phyloP scores from a whole-genome alignment of 2,329 filamentous ascomycete genomes.

The Trichoderma afroharzianum region DNA sequence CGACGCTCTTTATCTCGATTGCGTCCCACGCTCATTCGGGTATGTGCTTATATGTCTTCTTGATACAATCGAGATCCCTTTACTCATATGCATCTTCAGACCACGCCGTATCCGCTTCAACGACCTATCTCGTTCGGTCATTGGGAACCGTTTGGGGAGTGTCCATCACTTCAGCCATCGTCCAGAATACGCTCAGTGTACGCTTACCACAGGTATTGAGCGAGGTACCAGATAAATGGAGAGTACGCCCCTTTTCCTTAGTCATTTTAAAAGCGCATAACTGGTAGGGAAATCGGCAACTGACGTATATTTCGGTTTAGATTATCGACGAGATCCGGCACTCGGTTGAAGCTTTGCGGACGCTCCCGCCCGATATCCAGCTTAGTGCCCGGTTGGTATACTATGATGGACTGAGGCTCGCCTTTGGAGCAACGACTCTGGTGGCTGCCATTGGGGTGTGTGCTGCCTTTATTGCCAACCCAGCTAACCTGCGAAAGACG shows the following conservation, averaged over 20 bases:
- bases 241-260: slow-evolving; percentile 40
- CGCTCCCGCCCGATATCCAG: slow-evolving; percentile 54
- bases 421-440: slow-evolving; percentile 52
- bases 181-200: slow-evolving; percentile 58
- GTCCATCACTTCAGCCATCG: slow-evolving; percentile 57
- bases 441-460: slow-evolving; percentile 45
- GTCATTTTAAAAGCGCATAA: neutral
- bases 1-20: slow-evolving; percentile 58
- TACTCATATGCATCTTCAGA: slow-evolving; percentile 32
- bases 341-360: slow-evolving; percentile 49
- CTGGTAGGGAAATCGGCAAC: slow-evolving; percentile 17
- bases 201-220: slow-evolving; percentile 51
- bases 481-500: slow-evolving; percentile 31
- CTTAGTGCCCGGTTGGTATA: slow-evolving; percentile 55
- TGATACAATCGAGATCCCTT: neutral
- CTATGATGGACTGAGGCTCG: slow-evolving; percentile 54
- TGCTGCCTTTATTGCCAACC: slow-evolving; percentile 30
- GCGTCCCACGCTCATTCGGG: slow-evolving; percentile 60
- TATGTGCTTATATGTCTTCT: slow-evolving; percentile 30
- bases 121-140: slow-evolving; percentile 60
- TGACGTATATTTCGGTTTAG: slow-evolving; percentile 34
- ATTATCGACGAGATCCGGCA: slow-evolving; percentile 60
- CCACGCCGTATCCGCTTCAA: slow-evolving; percentile 60
- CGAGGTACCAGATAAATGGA: slow-evolving; percentile 54
- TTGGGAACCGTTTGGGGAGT: slow-evolving; percentile 63